Base-by-base conservation (phyloP, 371 early-diverging fungal species). In the Phascolomyces articulosus region DNA sequence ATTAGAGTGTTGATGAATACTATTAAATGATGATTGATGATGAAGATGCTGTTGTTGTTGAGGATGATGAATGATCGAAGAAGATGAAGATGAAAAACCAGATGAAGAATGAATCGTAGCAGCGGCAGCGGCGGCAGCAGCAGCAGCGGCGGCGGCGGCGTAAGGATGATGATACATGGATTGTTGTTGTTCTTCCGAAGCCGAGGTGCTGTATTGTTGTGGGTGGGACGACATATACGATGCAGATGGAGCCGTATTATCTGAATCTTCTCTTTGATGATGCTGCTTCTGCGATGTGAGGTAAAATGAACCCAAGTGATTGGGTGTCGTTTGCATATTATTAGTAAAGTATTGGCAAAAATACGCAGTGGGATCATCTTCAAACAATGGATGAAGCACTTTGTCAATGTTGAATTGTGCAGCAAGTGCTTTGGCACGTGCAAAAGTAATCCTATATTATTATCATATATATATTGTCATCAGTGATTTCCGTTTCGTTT, bases 401-500 rank as follows among this genome's bases (percentile, higher is more conserved):
- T 88, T 87, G 55, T 77, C 69, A 8, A 91, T 87, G 53, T 87
- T 84, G 69, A 86, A 86, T 28, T 85, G 86, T 60, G 79, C 74
- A 16, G 90, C 89, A 62, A 87, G 72, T 68, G 79, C 83, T 20
- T 77, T 76, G 21, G 90, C 90, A 65, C 90, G 83, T 13, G 82
- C 82, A 66, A 90, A 84, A 8, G 87, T 86, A 62, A 90, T 90
- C 82, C 82, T 82, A 56, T n/a, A 13, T 23, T 88, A 89, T 29
- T 90, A 78, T 38, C 89, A 78, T 31, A 31, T 6, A 6, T 71
- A 91, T 91, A 47, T 90, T 91, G 16, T 90, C 89, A 68, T 91
- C 89, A 54, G 89, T 83, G 85, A 87, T 87, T 62, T n/a, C n/a
- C n/a, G n/a, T n/a, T n/a, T n/a, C n/a, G n/a, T 88, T 78, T 64